Evolutionary conservation across 2,329 filamentous ascomycete species (phyloP).

Genomic region (Claviceps cyperi): DNA sequence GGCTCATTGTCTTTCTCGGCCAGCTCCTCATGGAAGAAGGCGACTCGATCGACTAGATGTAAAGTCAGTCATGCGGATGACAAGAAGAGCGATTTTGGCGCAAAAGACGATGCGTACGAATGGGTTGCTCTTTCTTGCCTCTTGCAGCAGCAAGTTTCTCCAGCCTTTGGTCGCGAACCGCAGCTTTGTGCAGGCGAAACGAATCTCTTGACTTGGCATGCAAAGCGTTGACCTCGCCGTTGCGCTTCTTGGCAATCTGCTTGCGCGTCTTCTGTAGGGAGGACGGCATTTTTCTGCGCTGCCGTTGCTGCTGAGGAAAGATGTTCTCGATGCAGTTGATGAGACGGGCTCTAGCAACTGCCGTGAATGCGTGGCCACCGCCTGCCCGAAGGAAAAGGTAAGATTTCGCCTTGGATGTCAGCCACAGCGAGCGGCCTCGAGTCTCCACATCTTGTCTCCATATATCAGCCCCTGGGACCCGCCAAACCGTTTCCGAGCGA

Average conservation of each 20-base stretch:
- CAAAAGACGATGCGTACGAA: conserved; percentile 35
- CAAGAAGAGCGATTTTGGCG: neutral
- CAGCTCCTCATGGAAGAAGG: conserved; percentile 56
- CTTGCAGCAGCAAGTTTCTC: conserved; percentile 55
- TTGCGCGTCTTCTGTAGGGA: conserved; percentile 74
- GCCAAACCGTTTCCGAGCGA: no score
- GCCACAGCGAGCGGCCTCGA: no score
- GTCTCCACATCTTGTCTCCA: no score
- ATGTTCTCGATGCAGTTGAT: no score
- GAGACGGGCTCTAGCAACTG: no score
- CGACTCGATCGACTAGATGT: conserved; percentile 21
- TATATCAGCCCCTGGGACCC: no score
- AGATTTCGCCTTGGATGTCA: no score
- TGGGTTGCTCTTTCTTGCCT: conserved; percentile 58
- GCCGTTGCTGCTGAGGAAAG: neutral
- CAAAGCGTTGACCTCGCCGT: conserved; percentile 55
- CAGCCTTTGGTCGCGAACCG: conserved; percentile 69
- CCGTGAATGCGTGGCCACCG: no score
- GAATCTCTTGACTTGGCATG: conserved; percentile 86
- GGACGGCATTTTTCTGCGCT: conserved; percentile 48
- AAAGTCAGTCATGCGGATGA: conserved; percentile 5
- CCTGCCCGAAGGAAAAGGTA: no score
- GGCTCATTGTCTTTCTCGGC: conserved; percentile 31
- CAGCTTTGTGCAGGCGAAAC: conserved; percentile 63
- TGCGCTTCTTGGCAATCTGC: conserved; percentile 77